Percentiles rank a stretch among this genome's conserved stretches.
phyloP scores from a whole-genome alignment of 257 asterid species.

The Nicotiana benthamiana region DNA sequence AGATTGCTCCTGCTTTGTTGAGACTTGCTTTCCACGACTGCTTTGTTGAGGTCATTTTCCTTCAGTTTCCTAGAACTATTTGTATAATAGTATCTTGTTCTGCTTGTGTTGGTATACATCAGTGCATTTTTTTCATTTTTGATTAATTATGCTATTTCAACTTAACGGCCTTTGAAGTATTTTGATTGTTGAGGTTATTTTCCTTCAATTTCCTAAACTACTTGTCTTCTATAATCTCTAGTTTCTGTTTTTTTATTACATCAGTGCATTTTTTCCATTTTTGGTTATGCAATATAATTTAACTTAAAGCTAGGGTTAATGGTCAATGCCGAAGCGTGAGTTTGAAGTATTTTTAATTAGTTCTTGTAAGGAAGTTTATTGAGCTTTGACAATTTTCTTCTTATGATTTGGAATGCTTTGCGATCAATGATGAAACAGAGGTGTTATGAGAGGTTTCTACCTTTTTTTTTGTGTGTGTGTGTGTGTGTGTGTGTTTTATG shows the following conservation, averaged over 20 bases:
- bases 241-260: background rate
- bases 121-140: background rate
- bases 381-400: background rate
- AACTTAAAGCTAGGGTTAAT: background rate
- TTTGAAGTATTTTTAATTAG: background rate
- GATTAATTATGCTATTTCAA: background rate
- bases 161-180: too few species aligned
- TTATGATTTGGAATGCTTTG: background rate
- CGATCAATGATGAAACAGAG: background rate
- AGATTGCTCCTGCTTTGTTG: constrained; percentile 46
- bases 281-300: background rate
- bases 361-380: background rate
- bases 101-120: background rate
- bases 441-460: background rate
- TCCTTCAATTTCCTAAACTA: too few species aligned
- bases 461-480: background rate
- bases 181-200: too few species aligned
- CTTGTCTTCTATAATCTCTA: too few species aligned
- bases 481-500: background rate
- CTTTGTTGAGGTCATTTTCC: constrained; percentile 41
- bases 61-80: background rate
- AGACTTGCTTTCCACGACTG: constrained; percentile 66
- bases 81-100: background rate
- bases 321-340: background rate
- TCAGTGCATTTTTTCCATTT: background rate